These are phyloP conservation scores for Pythium periplocum DNA, from an alignment of 352 stramenopile species.

Conservation along the genomic window DNA sequence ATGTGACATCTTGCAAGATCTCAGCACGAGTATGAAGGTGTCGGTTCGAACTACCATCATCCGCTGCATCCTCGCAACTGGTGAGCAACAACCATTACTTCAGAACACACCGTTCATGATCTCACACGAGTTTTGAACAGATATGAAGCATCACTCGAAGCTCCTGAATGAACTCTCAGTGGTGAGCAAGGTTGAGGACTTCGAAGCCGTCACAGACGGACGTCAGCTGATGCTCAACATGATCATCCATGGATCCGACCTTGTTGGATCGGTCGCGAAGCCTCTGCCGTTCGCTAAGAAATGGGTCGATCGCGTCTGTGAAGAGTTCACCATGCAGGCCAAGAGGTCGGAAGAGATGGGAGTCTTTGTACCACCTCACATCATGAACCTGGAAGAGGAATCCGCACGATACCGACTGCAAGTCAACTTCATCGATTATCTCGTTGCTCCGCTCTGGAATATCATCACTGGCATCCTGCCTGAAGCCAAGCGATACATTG, in stretches of 20 bases:
- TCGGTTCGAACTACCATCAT: slow-evolving; percentile 58
- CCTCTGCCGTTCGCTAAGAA: slow-evolving; percentile 43
- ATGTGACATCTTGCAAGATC: slow-evolving; percentile 54
- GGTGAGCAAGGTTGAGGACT: slow-evolving; percentile 37
- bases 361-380: slow-evolving; percentile 62
- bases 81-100: slow-evolving; percentile 1
- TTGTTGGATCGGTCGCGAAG: slow-evolving; percentile 46
- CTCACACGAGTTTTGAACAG: slow-evolving; percentile 5
- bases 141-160: slow-evolving; percentile 83
- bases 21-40: slow-evolving; percentile 38
- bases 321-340: slow-evolving; percentile 79
- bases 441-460: slow-evolving; percentile 70
- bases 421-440: slow-evolving; percentile 86
- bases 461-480: slow-evolving; percentile 54
- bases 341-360: slow-evolving; percentile 45
- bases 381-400: slow-evolving; percentile 73
- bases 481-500: slow-evolving; percentile 35
- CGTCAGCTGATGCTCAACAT: slow-evolving; percentile 77
- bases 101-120: background rate
- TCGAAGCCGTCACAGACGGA: slow-evolving; percentile 53
- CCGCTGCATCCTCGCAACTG: slow-evolving; percentile 67
- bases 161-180: slow-evolving; percentile 45
- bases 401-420: slow-evolving; percentile 52
- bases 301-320: slow-evolving; percentile 67
- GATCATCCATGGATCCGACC: slow-evolving; percentile 76